phyloP scores from a whole-genome alignment of 2,329 filamentous ascomycete genomes.

The Aspergillus quadricinctus region DNA sequence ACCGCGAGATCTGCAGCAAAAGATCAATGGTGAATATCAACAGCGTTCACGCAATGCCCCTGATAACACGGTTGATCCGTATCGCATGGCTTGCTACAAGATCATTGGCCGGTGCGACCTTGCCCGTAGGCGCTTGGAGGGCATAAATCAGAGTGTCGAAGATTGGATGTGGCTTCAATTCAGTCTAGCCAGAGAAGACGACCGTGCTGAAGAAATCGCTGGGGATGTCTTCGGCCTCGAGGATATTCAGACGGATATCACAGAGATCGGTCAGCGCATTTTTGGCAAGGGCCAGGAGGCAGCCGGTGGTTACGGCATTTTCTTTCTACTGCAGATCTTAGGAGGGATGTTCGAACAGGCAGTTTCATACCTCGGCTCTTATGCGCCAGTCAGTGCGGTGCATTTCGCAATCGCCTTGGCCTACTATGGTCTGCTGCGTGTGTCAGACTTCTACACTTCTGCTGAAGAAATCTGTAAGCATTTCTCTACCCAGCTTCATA shows the following conservation, averaged over 20 bases:
- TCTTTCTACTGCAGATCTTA: conserved; percentile 87
- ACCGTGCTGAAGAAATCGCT: conserved; percentile 58
- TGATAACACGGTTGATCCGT: conserved; percentile 85
- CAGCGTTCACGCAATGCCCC: conserved; percentile 79
- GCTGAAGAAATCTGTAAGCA: conserved; percentile 63
- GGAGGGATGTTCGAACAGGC: conserved; percentile 93
- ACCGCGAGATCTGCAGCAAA: conserved; percentile 72
- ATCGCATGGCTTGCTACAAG: conserved; percentile 96
- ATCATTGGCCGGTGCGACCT: conserved; percentile 77
- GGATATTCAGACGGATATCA: conserved; percentile 72
- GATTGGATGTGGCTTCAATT: conserved; percentile 68
- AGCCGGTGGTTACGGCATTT: conserved; percentile 76
- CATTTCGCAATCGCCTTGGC: conserved; percentile 88
- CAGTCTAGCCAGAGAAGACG: conserved; percentile 57
- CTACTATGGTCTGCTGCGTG: conserved; percentile 84
- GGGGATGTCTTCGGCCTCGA: conserved; percentile 60
- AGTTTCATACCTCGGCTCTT: conserved; percentile 82
- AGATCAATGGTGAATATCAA: conserved; percentile 85
- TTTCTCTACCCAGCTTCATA: not conserved
- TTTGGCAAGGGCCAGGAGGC: conserved; percentile 81
- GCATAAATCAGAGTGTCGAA: conserved; percentile 57
- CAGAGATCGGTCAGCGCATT: conserved; percentile 84
- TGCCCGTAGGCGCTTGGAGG: conserved; percentile 52
- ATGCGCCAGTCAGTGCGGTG: conserved; percentile 87
- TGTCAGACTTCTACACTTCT: conserved; percentile 72